A percentile compares a stretch with the other conserved stretches of the same genome.
phyloP scores from a whole-genome alignment of 345 rosid genomes.

The Mercurialis annua region DNA sequence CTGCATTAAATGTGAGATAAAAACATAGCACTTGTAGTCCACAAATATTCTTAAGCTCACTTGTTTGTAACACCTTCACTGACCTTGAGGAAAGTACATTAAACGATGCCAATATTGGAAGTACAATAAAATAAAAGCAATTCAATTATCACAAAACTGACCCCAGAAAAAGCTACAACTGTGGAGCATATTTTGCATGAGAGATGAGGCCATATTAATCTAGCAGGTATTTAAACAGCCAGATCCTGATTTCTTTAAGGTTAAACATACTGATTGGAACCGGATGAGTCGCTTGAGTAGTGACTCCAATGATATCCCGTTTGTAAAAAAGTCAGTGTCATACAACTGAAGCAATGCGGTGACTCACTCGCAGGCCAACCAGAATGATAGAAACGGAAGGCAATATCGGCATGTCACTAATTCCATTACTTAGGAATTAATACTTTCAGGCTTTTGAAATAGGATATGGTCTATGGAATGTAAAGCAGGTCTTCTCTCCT shows the following conservation, averaged over 20 bases:
- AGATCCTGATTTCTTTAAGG: not conserved
- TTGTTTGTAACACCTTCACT: not conserved
- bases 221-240: slow-evolving; percentile 1
- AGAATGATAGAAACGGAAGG: not conserved
- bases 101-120: not conserved
- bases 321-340: not conserved
- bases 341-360: not conserved
- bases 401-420: too few relatives aligned
- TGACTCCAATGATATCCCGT: not conserved
- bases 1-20: not conserved
- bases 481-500: not conserved
- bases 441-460: not conserved
- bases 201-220: not conserved
- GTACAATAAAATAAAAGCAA: not conserved
- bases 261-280: not conserved
- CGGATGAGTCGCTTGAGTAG: not conserved
- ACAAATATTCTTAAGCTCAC: not conserved
- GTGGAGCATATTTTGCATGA: not conserved
- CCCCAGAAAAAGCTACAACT: not conserved
- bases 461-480: not conserved
- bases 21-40: not conserved
- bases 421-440: not conserved
- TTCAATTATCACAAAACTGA: not conserved
- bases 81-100: not conserved
- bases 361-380: not conserved